Evolutionary conservation across 148 eudicot species (phyloP).

Genomic region (Chenopodium berlandieri): DNA sequence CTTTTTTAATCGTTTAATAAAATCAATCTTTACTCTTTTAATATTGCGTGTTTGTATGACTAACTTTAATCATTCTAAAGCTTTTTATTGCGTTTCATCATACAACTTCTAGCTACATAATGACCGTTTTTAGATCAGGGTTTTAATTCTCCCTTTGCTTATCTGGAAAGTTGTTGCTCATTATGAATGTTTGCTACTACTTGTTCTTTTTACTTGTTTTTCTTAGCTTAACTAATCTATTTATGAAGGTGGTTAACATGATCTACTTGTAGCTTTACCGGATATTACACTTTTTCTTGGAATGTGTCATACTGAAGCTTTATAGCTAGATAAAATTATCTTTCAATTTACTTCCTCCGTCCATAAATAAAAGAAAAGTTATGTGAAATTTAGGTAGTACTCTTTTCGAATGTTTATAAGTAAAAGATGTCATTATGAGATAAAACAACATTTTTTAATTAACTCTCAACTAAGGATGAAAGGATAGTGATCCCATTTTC

Average conservation of each 20-base stretch:
- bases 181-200: conserved; percentile 25
- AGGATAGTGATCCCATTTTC: too few relatives aligned
- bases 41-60: conserved; percentile 18
- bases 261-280: neutral
- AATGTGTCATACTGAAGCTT: neutral
- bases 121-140: conserved; percentile 12
- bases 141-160: conserved; percentile 22
- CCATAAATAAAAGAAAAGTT: too few relatives aligned
- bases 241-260: neutral
- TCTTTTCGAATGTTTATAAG: too few relatives aligned
- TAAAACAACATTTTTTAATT: too few relatives aligned
- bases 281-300: too few relatives aligned
- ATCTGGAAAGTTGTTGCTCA: conserved; percentile 28
- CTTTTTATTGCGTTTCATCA: conserved; percentile 16
- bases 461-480: too few relatives aligned
- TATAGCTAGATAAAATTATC: too few relatives aligned
- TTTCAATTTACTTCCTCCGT: too few relatives aligned
- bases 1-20: neutral
- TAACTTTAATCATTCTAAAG: conserved; percentile 23
- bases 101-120: neutral
- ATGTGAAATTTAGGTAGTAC: too few relatives aligned
- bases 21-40: conserved; percentile 1
- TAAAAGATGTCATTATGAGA: too few relatives aligned
- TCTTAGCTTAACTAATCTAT: neutral
- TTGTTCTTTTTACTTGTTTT: neutral